Evolutionary conservation across 164 flowering plant genomes (phyloP), one percentile per base, ranked within the genome.

Genomic region (Dillenia suffruticosa): DNA sequence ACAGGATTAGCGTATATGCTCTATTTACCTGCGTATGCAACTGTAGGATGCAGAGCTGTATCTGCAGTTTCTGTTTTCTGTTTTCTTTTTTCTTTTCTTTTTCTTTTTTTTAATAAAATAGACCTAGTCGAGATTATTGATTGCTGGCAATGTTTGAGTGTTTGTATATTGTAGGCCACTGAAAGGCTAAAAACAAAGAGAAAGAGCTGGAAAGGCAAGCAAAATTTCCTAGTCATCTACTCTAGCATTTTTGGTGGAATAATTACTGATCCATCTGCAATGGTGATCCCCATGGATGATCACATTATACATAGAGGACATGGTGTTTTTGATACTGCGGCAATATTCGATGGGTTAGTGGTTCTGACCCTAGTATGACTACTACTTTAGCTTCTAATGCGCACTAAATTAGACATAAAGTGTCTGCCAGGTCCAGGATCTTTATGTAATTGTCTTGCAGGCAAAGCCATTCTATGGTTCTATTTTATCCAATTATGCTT

Each of bases 261-360:
- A 51, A 84, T 87, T 26, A 81, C 83, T 6, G 97, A 93, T 68
- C 84, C 90, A 22, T 72, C 82, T 1, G 75, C 78, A 15, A 93
- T 93, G 98, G 82, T 87, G 62, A 85, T 90, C 54, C 96, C 97
- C 45, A 72, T 90, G 72, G 94, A 90, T 66, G 98, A 93, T 61
- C 98, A 90, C 74, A 87, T 93, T 86, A 97, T 90, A 61, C 98
- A 93, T 71, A 72, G 96, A 70, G 98, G 98, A 16, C 98, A 93
- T 62, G 96, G 94, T 57, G 96, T 93, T 69, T 90, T 90, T 51
- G 98, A 93, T 65, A 93, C 97, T 49, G 96, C 97, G 12, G 86
- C 89, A 8, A 87, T 93, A 47, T 61, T 81, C 64, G 85, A 88
- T 43, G 97, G 97, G 96, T 92, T 55, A 74, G 83, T 73, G 12